phyloP scores from a whole-genome alignment of 2,329 filamentous ascomycete species.

The Dryadomyces quercus-mongolicae region DNA sequence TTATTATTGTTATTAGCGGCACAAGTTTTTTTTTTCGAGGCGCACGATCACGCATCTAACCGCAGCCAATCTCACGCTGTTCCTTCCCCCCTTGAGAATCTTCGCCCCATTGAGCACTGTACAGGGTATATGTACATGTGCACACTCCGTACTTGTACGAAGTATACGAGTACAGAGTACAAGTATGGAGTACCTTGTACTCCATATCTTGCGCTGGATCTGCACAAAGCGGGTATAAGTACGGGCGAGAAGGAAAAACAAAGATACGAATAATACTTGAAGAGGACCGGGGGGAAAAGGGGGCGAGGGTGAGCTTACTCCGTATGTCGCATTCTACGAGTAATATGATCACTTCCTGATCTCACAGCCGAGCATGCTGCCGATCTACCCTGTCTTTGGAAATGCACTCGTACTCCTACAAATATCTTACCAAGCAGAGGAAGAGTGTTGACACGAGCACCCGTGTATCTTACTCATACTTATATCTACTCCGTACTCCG shows the following conservation, averaged over 20 bases:
- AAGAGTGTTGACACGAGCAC: not conserved
- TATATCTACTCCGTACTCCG: no score
- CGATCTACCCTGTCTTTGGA: not conserved
- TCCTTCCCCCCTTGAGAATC: not conserved
- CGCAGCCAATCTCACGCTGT: not conserved
- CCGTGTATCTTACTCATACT: no score
- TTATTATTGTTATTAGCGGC: not conserved
- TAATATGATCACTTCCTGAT: not conserved
- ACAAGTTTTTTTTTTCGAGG: not conserved
- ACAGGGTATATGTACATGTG: not conserved
- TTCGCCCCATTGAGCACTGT: not conserved
- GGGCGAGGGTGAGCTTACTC: not conserved
- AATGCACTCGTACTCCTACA: not conserved
- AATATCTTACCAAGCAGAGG: not conserved
- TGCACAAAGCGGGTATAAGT: no score
- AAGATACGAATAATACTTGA: not conserved
- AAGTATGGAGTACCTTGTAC: no score
- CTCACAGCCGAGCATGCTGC: not conserved
- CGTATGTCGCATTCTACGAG: not conserved
- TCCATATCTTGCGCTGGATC: no score
- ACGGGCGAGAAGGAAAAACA: not conserved
- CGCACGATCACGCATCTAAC: constrained; percentile 2
- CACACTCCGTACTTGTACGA: not conserved
- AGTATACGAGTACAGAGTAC: no score
- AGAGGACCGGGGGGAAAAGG: not conserved